Evolutionary conservation across 2,329 filamentous ascomycete genomes (phyloP).

Genomic region (Apiospora kogelbergensis): DNA sequence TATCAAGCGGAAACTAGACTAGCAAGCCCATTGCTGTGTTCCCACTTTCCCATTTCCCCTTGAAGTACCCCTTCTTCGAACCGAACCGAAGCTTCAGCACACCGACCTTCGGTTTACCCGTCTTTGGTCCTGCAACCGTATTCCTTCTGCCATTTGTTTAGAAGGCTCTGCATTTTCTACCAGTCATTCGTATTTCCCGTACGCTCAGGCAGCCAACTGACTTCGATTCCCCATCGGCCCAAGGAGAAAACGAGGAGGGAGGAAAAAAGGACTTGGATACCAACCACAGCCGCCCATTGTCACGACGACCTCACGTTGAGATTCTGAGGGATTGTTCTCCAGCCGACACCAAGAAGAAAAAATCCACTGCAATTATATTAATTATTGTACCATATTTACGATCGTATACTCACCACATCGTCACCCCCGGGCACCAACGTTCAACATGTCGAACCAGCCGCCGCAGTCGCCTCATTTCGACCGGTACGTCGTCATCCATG

Average conservation of each 20-base stretch:
- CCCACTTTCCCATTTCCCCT: slow-evolving; percentile 7
- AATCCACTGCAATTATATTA: neutral
- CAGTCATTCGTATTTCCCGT: slow-evolving; percentile 1
- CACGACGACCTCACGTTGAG: slow-evolving; percentile 8
- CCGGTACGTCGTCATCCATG: slow-evolving; percentile 96
- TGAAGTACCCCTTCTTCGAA: slow-evolving; percentile 8
- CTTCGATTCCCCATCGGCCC: neutral
- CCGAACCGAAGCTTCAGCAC: slow-evolving; percentile 5
- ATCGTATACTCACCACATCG: neutral
- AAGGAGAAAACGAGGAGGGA: slow-evolving; percentile 3
- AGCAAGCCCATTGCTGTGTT: slow-evolving; percentile 6
- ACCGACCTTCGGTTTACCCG: neutral
- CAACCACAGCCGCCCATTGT: slow-evolving; percentile 1
- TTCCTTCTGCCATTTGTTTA: neutral
- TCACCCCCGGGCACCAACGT: slow-evolving; percentile 1
- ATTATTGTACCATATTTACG: slow-evolving; percentile 6
- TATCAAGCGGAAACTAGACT: slow-evolving; percentile 4
- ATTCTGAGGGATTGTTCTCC: neutral
- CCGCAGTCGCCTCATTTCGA: slow-evolving; percentile 73
- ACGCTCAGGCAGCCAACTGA: slow-evolving; percentile 10
- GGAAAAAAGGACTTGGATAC: slow-evolving; percentile 4
- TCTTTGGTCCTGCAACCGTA: neutral
- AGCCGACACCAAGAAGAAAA: neutral
- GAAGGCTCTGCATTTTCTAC: slow-evolving; percentile 7
- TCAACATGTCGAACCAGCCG: slow-evolving; percentile 47